Conservation (phyloP, 441 rosid genomes). For the Populus tomentosa region DNA sequence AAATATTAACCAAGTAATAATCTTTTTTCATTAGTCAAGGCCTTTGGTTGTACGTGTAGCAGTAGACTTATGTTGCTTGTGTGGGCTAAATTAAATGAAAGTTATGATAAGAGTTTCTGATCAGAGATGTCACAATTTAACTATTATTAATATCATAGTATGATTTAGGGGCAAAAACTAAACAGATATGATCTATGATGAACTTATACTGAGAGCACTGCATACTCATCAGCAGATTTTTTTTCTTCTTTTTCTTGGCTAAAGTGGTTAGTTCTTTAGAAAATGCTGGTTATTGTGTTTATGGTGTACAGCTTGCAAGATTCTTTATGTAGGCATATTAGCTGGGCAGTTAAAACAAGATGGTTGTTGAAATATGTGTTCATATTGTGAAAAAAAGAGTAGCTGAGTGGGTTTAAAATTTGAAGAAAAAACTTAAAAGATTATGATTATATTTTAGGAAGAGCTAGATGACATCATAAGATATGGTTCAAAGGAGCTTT, state of each 20-base stretch:
- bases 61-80: background rate
- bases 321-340: background rate
- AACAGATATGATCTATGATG: background rate
- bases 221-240: background rate
- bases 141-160: too few species aligned
- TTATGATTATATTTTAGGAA: constrained; percentile 51
- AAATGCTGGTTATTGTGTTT: constrained; percentile 2
- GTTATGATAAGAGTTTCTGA: background rate
- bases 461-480: constrained; percentile 98
- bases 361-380: background rate
- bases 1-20: constrained; percentile 86
- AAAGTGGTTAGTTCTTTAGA: background rate
- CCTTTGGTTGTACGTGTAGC: constrained; percentile 3
- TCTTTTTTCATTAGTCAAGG: constrained; percentile 13
- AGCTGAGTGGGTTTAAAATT: background rate
- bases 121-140: background rate
- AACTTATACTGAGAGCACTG: background rate
- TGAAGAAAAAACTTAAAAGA: constrained; percentile 5
- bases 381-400: background rate
- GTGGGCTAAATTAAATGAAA: background rate
- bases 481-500: constrained; percentile 97
- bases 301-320: background rate
- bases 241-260: background rate
- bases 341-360: background rate
- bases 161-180: background rate